phyloP scores from a whole-genome alignment of 345 rosid genomes.

The Boechera retrofracta region DNA sequence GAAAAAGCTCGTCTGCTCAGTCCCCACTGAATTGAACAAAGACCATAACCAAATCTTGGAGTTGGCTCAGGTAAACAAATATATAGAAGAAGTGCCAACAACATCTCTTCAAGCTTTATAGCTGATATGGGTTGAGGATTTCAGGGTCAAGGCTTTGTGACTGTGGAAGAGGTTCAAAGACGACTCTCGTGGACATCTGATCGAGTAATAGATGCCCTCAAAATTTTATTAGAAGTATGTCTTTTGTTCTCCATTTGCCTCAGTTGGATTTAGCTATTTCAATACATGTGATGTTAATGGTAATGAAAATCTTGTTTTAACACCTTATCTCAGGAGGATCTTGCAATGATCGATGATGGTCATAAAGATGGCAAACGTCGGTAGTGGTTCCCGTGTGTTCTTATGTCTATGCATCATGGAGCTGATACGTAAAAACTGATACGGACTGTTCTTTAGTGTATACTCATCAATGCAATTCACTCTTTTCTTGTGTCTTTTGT shows the following conservation, averaged over 20 bases:
- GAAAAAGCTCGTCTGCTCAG: no score
- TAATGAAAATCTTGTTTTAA: slow-evolving; percentile 32
- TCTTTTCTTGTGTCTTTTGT: not conserved
- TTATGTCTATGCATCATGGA: slow-evolving; percentile 21
- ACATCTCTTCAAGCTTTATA: no score
- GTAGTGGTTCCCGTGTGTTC: slow-evolving; percentile 64
- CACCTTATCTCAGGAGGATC: slow-evolving; percentile 65
- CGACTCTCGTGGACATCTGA: no score
- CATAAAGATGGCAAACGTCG: slow-evolving; percentile 69
- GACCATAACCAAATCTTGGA: no score
- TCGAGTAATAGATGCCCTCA: slow-evolving; percentile 44
- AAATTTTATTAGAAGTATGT: slow-evolving; percentile 69
- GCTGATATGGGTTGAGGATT: slow-evolving; percentile 43
- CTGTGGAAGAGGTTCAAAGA: slow-evolving; percentile 66
- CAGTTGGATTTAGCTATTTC: not conserved
- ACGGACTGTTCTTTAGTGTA: not conserved
- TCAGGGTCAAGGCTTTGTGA: slow-evolving; percentile 87
- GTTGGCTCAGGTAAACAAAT: no score
- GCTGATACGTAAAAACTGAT: slow-evolving; percentile 26
- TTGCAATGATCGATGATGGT: slow-evolving; percentile 86
- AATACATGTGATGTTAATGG: not conserved
- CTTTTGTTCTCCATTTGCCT: slow-evolving; percentile 1
- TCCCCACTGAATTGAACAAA: no score
- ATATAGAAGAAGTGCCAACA: no score
- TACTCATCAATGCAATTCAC: not conserved